Percentiles rank a stretch among this genome's conserved stretches.
Conservation (phyloP, 140 eudicot genomes). For the Anethum foeniculum region DNA sequence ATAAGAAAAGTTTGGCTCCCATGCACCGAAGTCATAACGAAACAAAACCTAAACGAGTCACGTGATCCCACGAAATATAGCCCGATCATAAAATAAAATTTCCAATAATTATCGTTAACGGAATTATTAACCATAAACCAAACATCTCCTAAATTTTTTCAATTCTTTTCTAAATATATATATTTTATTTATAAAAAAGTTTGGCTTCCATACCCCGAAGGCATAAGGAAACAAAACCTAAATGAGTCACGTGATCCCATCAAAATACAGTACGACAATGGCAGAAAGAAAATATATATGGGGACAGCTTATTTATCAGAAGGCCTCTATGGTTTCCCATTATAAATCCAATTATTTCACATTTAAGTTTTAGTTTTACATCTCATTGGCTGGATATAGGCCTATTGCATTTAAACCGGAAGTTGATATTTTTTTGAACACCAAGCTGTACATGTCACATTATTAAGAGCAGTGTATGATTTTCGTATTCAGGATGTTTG, state of each 20-base stretch:
- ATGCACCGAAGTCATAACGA: not conserved
- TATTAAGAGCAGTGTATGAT: not conserved
- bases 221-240: not conserved
- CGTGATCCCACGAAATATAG: not conserved
- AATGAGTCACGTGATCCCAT: not conserved
- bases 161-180: no score
- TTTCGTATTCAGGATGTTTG: not conserved
- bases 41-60: not conserved
- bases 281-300: not conserved
- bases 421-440: not conserved
- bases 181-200: no score
- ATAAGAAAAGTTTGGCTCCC: not conserved
- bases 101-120: no score
- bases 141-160: no score
- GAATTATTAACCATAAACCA: no score
- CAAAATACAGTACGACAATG: not conserved
- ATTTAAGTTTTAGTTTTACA: not conserved
- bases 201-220: not conserved
- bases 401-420: not conserved
- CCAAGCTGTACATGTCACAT: not conserved
- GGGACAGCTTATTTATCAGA: not conserved
- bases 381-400: not conserved
- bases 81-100: no score
- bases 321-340: not conserved
- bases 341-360: not conserved